These are phyloP conservation scores for Penicillium chermesinum DNA, from an alignment of 495 filamentous ascomycete species.

Conservation along the genomic window DNA sequence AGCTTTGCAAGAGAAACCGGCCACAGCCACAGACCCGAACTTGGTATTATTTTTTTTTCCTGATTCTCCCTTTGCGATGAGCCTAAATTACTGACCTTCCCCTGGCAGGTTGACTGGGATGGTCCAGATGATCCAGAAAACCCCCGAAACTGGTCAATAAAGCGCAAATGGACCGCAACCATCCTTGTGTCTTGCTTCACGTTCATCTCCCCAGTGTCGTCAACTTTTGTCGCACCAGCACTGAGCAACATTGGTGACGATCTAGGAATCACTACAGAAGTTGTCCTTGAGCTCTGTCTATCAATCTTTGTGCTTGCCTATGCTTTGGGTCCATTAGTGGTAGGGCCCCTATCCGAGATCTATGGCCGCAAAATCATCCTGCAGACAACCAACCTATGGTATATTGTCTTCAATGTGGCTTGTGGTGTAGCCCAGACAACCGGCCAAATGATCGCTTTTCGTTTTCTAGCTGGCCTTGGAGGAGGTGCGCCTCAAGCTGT, in stretches of 20 bases:
- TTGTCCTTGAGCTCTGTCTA: constrained; percentile 55
- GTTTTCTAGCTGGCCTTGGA: constrained; percentile 55
- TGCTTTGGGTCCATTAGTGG: constrained; percentile 61
- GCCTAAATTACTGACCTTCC: neutral
- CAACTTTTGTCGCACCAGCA: constrained; percentile 69
- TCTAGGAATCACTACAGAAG: constrained; percentile 52
- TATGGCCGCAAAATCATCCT: constrained; percentile 64
- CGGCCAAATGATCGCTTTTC: constrained; percentile 48
- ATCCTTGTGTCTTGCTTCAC: neutral
- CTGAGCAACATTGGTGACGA: constrained; percentile 52
- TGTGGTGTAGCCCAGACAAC: constrained; percentile 50
- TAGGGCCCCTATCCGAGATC: constrained; percentile 70
- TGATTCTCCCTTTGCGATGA: neutral
- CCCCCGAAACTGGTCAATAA: constrained; percentile 1
- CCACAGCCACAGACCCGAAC: neutral
- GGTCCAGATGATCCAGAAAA: constrained; percentile 1
- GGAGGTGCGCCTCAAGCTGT: constrained; percentile 50
- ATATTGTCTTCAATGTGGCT: constrained; percentile 54
- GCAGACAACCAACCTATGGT: constrained; percentile 59
- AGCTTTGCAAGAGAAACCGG: neutral
- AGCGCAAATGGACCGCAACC: neutral
- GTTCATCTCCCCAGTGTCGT: constrained; percentile 63
- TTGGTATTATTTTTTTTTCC: neutral
- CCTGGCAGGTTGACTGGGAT: constrained; percentile 1
- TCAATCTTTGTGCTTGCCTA: constrained; percentile 76